Evolutionary conservation across 257 asterid genomes (phyloP).

Genomic region (Knoxia roxburghii): DNA sequence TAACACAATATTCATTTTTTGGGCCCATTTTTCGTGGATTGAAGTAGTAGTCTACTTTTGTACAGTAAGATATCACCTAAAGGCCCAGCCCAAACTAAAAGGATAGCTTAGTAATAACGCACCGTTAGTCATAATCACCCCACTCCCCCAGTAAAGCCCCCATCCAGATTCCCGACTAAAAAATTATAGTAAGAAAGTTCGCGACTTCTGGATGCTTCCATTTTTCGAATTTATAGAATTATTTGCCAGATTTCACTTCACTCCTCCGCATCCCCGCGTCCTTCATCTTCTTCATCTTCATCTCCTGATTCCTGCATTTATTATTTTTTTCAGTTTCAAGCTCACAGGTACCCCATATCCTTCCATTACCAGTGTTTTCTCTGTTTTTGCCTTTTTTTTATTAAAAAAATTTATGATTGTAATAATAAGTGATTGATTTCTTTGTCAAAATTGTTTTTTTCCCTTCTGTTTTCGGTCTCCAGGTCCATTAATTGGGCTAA

Average conservation of each 20-base stretch:
- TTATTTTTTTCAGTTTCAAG: neutral
- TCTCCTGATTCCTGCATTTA: neutral
- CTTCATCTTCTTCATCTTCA: neutral
- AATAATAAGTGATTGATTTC: neutral
- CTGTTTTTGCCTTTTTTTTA: neutral
- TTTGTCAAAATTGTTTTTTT: neutral
- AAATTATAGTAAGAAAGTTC: neutral
- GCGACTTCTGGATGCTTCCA: conserved; percentile 21
- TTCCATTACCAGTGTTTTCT: neutral
- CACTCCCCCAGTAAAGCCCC: neutral
- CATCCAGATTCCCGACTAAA: neutral
- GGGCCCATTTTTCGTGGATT: too few relatives aligned
- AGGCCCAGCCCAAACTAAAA: too few relatives aligned
- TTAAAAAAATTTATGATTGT: neutral
- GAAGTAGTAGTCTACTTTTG: too few relatives aligned
- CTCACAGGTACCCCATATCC: neutral
- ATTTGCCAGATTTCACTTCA: neutral
- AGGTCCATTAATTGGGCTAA: conserved; percentile 32
- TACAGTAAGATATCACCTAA: too few relatives aligned
- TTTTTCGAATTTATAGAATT: neutral
- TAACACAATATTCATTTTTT: too few relatives aligned
- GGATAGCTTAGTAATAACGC: conserved; percentile 2
- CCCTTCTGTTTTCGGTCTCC: conserved; percentile 12
- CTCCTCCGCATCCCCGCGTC: neutral
- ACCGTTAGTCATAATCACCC: conserved; percentile 2